These are phyloP conservation scores for Bipolaris cookei DNA, from an alignment of 2,329 filamentous ascomycete genomes.

Conservation along the genomic window DNA sequence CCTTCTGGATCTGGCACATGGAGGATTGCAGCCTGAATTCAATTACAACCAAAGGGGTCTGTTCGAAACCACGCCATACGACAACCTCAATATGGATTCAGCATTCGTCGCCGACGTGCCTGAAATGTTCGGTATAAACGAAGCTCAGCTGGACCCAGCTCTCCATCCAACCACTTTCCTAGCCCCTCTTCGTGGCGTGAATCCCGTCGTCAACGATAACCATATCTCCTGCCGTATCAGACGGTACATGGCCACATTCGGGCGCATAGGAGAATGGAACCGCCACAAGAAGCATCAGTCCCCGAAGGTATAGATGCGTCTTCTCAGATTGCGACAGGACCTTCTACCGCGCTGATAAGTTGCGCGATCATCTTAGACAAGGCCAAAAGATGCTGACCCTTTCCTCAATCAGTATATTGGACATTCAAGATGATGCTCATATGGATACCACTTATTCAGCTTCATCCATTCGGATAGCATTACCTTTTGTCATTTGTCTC, in stretches of 20 bases:
- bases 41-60: neutral
- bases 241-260: conserved; percentile 13
- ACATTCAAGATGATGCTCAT: neutral
- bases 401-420: neutral
- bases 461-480: neutral
- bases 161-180: neutral
- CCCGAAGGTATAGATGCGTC: conserved; percentile 6
- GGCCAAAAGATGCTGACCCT: conserved; percentile 2
- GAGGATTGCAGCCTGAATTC: neutral
- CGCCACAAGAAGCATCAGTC: conserved; percentile 25
- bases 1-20: no score
- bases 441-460: no score
- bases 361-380: conserved; percentile 19
- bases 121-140: neutral
- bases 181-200: neutral
- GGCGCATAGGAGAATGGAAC: conserved; percentile 22
- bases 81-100: no score
- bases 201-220: neutral
- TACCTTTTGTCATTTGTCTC: neutral
- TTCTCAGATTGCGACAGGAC: conserved; percentile 16
- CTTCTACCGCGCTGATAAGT: conserved; percentile 28
- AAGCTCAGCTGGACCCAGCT: neutral
- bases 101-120: neutral
- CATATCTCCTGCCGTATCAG: conserved; percentile 1
- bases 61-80: no score